Conservation (phyloP, 176 grass and related monocot genomes). For the Thalia dealbata region DNA sequence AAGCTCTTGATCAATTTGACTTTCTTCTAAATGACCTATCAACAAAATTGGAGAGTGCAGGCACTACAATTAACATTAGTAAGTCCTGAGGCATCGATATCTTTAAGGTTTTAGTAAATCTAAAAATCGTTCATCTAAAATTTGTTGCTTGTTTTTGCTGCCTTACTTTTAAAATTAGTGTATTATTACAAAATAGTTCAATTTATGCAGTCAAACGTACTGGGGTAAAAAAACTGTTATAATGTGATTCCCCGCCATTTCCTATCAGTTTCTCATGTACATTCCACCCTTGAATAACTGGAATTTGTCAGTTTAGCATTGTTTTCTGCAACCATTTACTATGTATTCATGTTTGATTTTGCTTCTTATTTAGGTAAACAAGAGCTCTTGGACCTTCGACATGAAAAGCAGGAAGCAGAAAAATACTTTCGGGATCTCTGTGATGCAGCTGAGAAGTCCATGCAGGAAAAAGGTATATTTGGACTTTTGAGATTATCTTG, state of each 20-base stretch:
- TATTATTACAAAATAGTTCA: neutral
- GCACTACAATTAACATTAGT: conserved; percentile 53
- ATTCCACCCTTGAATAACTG: neutral
- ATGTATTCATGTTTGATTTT: conserved; percentile 6
- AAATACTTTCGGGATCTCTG: conserved; percentile 38
- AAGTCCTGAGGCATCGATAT: neutral
- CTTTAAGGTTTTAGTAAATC: neutral
- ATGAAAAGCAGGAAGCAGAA: conserved; percentile 77
- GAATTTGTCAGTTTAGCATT: neutral
- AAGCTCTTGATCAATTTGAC: conserved; percentile 59
- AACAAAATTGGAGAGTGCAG: conserved; percentile 49
- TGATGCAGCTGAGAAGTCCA: conserved; percentile 35
- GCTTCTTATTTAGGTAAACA: conserved; percentile 42
- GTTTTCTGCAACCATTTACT: neutral
- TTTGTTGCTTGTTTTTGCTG: neutral
- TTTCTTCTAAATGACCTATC: conserved; percentile 41
- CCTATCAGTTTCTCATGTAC: neutral
- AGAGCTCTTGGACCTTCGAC: conserved; percentile 51
- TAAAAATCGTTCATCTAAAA: neutral
- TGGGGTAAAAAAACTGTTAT: neutral
- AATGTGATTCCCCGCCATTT: neutral
- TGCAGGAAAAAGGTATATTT: conserved; percentile 61
- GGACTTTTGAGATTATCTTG: conserved; percentile 17
- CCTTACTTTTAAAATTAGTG: neutral
- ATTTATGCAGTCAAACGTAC: neutral